These are phyloP conservation scores for Citrus australasica DNA, from an alignment of 345 rosid species.

Conservation along the genomic window DNA sequence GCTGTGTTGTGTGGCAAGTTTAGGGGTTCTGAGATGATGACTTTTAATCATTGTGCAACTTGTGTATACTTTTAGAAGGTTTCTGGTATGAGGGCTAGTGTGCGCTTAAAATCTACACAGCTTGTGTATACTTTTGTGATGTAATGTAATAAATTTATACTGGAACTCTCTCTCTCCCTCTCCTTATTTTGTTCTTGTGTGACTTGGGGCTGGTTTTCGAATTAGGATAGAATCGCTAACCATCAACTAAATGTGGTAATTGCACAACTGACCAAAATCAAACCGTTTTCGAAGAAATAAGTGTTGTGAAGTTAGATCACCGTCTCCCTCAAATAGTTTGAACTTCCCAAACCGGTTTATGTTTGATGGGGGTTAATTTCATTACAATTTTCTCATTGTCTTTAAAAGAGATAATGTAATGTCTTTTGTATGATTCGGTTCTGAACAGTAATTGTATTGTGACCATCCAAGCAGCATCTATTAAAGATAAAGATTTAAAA, in stretches of 20 bases:
- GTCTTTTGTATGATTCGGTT: not conserved
- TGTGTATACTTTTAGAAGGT: too few species aligned
- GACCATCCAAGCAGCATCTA: not conserved
- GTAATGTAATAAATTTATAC: slow-evolving; percentile 19
- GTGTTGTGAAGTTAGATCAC: too few species aligned
- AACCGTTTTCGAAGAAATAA: too few species aligned
- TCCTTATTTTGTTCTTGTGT: not conserved
- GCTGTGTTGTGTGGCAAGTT: not conserved
- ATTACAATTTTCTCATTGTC: not conserved
- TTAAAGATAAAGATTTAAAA: not conserved
- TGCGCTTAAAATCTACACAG: not conserved
- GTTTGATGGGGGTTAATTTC: not conserved
- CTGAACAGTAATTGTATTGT: too few species aligned
- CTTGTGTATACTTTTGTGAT: slow-evolving; percentile 9
- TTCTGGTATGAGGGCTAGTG: too few species aligned
- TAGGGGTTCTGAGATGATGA: too few species aligned
- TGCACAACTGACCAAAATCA: too few species aligned
- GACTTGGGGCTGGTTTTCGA: not conserved
- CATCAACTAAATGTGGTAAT: too few species aligned
- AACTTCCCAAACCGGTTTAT: too few species aligned
- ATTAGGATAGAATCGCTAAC: too few species aligned
- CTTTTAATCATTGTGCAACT: too few species aligned
- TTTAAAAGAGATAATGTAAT: not conserved
- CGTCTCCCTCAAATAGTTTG: too few species aligned
- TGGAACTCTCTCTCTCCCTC: not conserved